phyloP scores from a whole-genome alignment of 306 rosid genomes.

The Glycine tomentella region DNA sequence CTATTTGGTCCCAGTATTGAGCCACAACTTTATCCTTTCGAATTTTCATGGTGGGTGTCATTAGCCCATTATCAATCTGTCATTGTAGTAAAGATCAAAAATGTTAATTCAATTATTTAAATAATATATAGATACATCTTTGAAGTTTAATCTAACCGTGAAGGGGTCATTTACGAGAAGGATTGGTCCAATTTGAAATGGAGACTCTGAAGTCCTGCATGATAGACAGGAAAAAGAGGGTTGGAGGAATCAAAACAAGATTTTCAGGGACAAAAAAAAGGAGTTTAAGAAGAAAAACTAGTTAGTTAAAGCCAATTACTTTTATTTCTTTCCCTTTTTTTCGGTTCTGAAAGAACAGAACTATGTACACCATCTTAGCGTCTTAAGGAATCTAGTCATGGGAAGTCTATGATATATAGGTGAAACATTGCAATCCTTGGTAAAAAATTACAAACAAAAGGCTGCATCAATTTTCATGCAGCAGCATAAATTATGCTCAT shows the following conservation, averaged over 20 bases:
- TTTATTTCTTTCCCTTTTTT: background rate
- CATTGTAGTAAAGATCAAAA: conserved; percentile 40
- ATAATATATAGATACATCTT: conserved; percentile 12
- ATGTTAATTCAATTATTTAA: conserved; percentile 21
- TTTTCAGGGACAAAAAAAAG: background rate
- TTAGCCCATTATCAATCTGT: conserved; percentile 85
- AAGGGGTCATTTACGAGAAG: conserved; percentile 79
- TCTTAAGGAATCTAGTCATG: conserved; percentile 7
- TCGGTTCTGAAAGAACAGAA: conserved; percentile 2
- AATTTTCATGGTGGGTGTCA: conserved; percentile 95
- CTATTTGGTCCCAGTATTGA: conserved; percentile 69
- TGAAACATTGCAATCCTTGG: conserved; percentile 1
- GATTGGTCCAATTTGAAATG: conserved; percentile 93
- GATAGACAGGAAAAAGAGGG: background rate
- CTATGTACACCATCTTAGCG: background rate
- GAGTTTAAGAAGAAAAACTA: background rate
- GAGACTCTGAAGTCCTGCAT: conserved; percentile 73
- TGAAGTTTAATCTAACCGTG: conserved; percentile 63
- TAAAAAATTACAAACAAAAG: background rate
- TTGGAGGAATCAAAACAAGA: background rate
- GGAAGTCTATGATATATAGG: conserved; percentile 2
- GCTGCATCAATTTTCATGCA: background rate
- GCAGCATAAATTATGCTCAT: conserved; percentile 2
- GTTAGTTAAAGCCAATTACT: background rate
- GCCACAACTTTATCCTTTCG: conserved; percentile 77